Evolutionary conservation across 2,329 filamentous ascomycete species (phyloP), one percentile per base, ranked within the genome.

Genomic region (Lasiodiplodia hormozganensis): DNA sequence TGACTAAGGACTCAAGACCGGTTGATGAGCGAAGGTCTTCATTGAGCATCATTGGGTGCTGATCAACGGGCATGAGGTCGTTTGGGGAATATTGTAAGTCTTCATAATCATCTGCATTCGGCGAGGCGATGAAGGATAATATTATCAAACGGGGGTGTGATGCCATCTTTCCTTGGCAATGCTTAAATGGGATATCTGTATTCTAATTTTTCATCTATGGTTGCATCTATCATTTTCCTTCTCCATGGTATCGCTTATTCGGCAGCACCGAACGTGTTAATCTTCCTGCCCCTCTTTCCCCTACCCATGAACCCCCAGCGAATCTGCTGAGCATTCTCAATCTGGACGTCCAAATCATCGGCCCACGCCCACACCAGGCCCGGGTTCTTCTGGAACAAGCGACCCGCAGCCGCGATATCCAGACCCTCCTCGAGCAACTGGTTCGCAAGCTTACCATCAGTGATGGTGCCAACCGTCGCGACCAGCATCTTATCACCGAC

Each of bases 361-460:
- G 92, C 94, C 70, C 88, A 90, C 38, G 87, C 85, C 80, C 93
- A 88, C 11, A 93, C 90, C 76, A 94, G 89, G 68, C 92, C 89
- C 0, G 94, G 92, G 75, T 97, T 93, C 77, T 93, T 88, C 81
- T 96, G 85, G 80, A 96, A 96, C 75, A 91, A 90, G 67, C 93
- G 85, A 0, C 88, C 94, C 1, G 91, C 85, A 21, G 95, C 84
- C 0, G 90, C 88, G n/a, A 94, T 79, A 76, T 97, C 94, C 69
- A 89, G 73, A 4, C 71, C 78, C 8, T 82, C 78, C 70, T 87
- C 82, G 2, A 88, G 75, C 74, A 90, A 68, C 82, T 87, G 72
- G 84, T 89, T 86, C 8, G 92, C 93, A 77, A 90, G 86, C 74
- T 89, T 87, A 2, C 89, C 91, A 36, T 86, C 86, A 43, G 86